Conservation (phyloP, 2,329 filamentous ascomycete species). For the Colletotrichum melonis region DNA sequence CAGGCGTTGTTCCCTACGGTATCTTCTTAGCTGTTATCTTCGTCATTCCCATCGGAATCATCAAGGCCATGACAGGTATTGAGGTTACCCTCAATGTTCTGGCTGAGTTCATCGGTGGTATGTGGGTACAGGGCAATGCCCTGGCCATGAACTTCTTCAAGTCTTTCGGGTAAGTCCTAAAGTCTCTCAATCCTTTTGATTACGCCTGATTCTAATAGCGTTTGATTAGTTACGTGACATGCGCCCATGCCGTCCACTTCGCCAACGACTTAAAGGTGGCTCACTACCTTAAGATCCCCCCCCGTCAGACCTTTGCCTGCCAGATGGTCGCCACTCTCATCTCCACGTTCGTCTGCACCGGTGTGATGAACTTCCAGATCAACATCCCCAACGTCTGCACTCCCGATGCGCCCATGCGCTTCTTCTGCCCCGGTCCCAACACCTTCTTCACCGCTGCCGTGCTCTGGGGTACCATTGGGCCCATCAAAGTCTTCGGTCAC, state of each 20-base stretch:
- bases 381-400: slow-evolving; percentile 63
- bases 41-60: slow-evolving; percentile 58
- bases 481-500: slow-evolving; percentile 60
- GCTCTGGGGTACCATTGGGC: slow-evolving; percentile 66
- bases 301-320: slow-evolving; percentile 67
- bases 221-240: slow-evolving; percentile 51
- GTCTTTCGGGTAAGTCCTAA: slow-evolving; percentile 38
- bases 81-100: slow-evolving; percentile 57
- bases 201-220: background rate
- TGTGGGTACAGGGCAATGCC: slow-evolving; percentile 54
- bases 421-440: slow-evolving; percentile 64
- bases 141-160: slow-evolving; percentile 62
- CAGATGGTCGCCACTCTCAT: slow-evolving; percentile 69
- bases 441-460: slow-evolving; percentile 68
- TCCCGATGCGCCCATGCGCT: slow-evolving; percentile 56
- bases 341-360: slow-evolving; percentile 62
- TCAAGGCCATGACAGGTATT: slow-evolving; percentile 55
- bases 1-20: slow-evolving; percentile 53
- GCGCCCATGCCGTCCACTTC: slow-evolving; percentile 63
- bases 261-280: slow-evolving; percentile 61
- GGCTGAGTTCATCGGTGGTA: slow-evolving; percentile 60
- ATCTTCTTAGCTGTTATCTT: slow-evolving; percentile 55
- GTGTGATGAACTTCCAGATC: slow-evolving; percentile 59
- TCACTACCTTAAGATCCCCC: slow-evolving; percentile 71
- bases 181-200: slow-evolving; percentile 25